A percentile compares a stretch with the other conserved stretches of the same genome.
phyloP scores from a whole-genome alignment of 2,329 filamentous ascomycete genomes.

The Fusarium phyllophilum region DNA sequence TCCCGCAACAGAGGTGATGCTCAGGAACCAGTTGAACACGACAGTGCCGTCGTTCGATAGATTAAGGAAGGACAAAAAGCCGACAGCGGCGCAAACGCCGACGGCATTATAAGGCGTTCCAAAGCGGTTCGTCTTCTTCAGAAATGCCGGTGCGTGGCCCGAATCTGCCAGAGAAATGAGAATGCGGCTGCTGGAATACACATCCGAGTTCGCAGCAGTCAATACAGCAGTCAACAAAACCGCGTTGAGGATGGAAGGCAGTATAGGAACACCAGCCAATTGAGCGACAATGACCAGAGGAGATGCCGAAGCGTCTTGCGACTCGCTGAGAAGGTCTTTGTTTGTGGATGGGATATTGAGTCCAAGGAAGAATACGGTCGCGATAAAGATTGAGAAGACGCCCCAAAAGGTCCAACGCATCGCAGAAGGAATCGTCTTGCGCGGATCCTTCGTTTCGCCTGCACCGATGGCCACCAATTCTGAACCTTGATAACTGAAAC shows the following conservation, averaged over 20 bases:
- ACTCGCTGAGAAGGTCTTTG: constrained; percentile 63
- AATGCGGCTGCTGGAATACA: constrained; percentile 75
- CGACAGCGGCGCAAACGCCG: constrained; percentile 64
- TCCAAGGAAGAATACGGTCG: constrained; percentile 16
- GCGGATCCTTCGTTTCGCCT: constrained; percentile 48
- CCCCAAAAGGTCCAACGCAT: constrained; percentile 45
- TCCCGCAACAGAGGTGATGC: constrained; percentile 71
- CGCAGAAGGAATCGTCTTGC: constrained; percentile 47
- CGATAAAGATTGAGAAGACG: constrained; percentile 22
- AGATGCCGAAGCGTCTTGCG: constrained; percentile 62
- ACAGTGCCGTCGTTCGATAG: constrained; percentile 68
- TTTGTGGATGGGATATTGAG: constrained; percentile 44
- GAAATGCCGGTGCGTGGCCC: constrained; percentile 71
- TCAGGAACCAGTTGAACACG: constrained; percentile 78
- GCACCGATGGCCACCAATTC: constrained; percentile 46
- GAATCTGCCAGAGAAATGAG: constrained; percentile 74
- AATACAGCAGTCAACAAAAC: constrained; percentile 73
- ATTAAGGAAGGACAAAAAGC: constrained; percentile 76
- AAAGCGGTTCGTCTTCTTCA: constrained; percentile 67
- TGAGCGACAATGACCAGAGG: constrained; percentile 75
- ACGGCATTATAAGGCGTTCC: constrained; percentile 69
- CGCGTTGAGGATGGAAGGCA: constrained; percentile 75
- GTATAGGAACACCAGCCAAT: constrained; percentile 68
- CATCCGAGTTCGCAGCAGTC: constrained; percentile 68
- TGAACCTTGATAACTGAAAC: constrained; percentile 50